A percentile compares a stretch with the other conserved stretches of the same genome.
These are phyloP conservation scores for Flaveria ramosissima DNA, from an alignment of 129 eudicot genomes.

Conservation along the genomic window DNA sequence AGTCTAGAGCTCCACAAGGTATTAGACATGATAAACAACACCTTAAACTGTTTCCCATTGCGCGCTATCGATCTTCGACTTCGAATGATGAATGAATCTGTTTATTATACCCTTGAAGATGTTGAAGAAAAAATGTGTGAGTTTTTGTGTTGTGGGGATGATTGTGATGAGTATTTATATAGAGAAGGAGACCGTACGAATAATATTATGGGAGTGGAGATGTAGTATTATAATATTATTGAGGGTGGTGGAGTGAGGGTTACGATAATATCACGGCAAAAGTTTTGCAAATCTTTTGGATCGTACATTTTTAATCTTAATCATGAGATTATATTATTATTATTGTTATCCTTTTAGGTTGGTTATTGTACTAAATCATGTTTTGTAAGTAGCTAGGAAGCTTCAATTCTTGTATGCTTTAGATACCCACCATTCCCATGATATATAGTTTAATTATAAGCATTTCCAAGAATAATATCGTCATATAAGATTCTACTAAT, in stretches of 20 bases:
- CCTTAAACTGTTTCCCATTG: constrained; percentile 79
- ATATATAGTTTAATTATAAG: constrained; percentile 14
- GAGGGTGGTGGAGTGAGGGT: constrained; percentile 30
- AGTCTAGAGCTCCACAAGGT: constrained; percentile 91
- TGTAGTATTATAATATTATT: constrained; percentile 17
- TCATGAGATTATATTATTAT: neutral
- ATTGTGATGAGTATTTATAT: constrained; percentile 31
- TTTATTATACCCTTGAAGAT: neutral
- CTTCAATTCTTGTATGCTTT: constrained; percentile 1
- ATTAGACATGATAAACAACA: constrained; percentile 89
- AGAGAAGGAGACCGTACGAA: constrained; percentile 24
- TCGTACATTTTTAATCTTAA: constrained; percentile 23
- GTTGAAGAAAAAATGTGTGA: neutral
- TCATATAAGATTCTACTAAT: neutral
- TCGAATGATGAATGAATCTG: neutral
- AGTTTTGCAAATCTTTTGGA: constrained; percentile 22
- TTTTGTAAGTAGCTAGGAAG: constrained; percentile 8
- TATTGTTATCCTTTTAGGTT: neutral
- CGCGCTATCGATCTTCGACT: neutral
- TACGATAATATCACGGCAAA: constrained; percentile 30
- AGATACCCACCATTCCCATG: neutral
- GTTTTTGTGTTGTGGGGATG: constrained; percentile 2
- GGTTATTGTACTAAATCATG: constrained; percentile 3
- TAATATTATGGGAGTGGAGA: neutral
- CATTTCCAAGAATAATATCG: neutral